Conservation (phyloP, 345 rosid genomes). For the Carallia pectinifolia region DNA sequence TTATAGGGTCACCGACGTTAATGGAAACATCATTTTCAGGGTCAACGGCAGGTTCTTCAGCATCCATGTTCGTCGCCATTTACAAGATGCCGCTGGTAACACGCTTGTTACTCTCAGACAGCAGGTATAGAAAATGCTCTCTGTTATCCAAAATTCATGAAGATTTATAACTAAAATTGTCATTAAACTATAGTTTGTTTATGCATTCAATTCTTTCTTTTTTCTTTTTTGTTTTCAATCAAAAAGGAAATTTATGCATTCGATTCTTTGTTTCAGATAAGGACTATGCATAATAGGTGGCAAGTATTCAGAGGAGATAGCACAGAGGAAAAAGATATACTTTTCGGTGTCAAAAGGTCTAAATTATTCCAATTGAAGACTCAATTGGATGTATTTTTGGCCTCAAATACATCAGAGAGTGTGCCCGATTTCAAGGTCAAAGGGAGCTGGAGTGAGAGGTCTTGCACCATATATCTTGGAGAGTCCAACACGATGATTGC, state of each 20-base stretch:
- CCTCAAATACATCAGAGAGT: slow-evolving; percentile 36
- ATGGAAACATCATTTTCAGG: slow-evolving; percentile 26
- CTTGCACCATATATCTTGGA: slow-evolving; percentile 50
- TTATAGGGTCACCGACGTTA: slow-evolving; percentile 20
- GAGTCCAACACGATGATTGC: slow-evolving; percentile 45
- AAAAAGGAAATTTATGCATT: too few relatives aligned
- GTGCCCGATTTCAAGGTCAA: slow-evolving; percentile 48
- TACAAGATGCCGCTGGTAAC: slow-evolving; percentile 23
- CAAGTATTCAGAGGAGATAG: slow-evolving; percentile 59
- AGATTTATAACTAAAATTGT: too few relatives aligned
- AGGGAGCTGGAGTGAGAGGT: slow-evolving; percentile 37
- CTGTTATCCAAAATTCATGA: not conserved
- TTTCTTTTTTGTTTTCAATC: too few relatives aligned
- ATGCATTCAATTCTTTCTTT: too few relatives aligned
- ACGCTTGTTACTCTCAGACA: slow-evolving; percentile 15
- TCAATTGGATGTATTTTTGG: slow-evolving; percentile 50
- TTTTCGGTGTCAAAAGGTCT: slow-evolving; percentile 48
- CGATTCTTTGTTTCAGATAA: not conserved
- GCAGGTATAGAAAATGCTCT: not conserved
- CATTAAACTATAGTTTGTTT: too few relatives aligned
- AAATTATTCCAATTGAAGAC: slow-evolving; percentile 41
- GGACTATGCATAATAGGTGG: slow-evolving; percentile 44
- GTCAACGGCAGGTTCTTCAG: slow-evolving; percentile 21
- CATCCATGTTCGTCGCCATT: slow-evolving; percentile 12
- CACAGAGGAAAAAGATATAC: slow-evolving; percentile 39